These are phyloP conservation scores for Ogataea pini DNA, from an alignment of 805 yeast genomes.

Conservation along the genomic window DNA sequence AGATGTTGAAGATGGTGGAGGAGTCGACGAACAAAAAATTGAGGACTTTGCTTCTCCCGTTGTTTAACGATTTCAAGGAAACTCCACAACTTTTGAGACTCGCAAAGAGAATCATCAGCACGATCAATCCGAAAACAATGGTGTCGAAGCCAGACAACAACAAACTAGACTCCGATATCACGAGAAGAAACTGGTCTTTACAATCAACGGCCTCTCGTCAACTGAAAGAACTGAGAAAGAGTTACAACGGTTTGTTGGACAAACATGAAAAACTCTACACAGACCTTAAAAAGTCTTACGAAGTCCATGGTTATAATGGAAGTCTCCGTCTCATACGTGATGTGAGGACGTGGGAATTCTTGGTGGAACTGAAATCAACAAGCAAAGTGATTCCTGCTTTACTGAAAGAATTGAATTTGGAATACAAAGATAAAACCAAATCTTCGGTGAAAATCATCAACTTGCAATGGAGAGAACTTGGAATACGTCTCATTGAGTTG, in stretches of 20 bases:
- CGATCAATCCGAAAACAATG: constrained; percentile 26
- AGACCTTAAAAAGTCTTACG: constrained; percentile 16
- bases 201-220: constrained; percentile 24
- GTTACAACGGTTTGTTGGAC: constrained; percentile 23
- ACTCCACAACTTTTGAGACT: constrained; percentile 19
- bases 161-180: constrained; percentile 28
- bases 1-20: constrained; percentile 29
- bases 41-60: constrained; percentile 15
- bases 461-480: constrained; percentile 55
- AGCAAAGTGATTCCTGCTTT: constrained; percentile 24
- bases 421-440: constrained; percentile 29
- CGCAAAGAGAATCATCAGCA: constrained; percentile 33
- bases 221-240: constrained; percentile 19
- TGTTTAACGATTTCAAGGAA: constrained; percentile 24
- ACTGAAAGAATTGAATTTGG: constrained; percentile 15
- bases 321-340: constrained; percentile 27
- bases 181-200: constrained; percentile 30
- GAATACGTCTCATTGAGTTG: constrained; percentile 45
- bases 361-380: constrained; percentile 31
- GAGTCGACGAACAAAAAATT: constrained; percentile 9
- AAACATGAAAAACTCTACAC: constrained; percentile 6
- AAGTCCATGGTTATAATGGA: constrained; percentile 29
- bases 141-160: constrained; percentile 17
- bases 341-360: constrained; percentile 27
- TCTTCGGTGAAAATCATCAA: constrained; percentile 38